Conservation (phyloP, 176 grass and related monocot species). For the Urochloa ruziziensis region DNA sequence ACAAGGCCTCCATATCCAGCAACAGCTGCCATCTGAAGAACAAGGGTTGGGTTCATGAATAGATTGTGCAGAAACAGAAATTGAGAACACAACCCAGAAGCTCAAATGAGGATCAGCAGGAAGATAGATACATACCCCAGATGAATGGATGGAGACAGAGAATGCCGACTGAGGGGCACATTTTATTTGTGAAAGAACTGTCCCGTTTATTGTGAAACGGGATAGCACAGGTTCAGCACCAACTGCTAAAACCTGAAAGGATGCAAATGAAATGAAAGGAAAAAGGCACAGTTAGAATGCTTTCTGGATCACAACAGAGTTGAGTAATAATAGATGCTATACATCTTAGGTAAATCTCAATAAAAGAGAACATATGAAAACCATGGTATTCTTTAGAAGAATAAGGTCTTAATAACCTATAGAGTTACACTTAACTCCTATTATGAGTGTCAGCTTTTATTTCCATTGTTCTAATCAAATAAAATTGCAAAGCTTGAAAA, state of each 20-base stretch:
- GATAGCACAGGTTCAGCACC: slow-evolving; percentile 77
- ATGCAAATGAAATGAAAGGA: not conserved
- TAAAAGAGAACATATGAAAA: not conserved
- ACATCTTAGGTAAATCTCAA: not conserved
- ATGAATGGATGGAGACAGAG: slow-evolving; percentile 76
- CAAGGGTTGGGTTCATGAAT: not conserved
- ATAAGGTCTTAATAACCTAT: not conserved
- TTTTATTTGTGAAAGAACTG: slow-evolving; percentile 84
- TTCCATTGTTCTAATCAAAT: not conserved
- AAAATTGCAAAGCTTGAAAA: slow-evolving; percentile 1
- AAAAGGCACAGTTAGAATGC: not conserved
- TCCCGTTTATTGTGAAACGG: slow-evolving; percentile 66
- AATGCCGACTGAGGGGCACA: slow-evolving; percentile 83
- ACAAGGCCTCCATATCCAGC: slow-evolving; percentile 77
- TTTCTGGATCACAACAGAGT: slow-evolving; percentile 7
- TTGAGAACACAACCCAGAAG: not conserved
- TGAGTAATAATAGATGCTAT: slow-evolving; percentile 10
- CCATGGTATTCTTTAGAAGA: not conserved
- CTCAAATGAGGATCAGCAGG: not conserved
- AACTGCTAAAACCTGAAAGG: slow-evolving; percentile 74
- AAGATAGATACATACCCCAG: slow-evolving; percentile 57
- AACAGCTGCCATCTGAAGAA: slow-evolving; percentile 61
- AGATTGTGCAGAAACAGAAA: not conserved
- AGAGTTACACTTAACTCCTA: slow-evolving; percentile 3
- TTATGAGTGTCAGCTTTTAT: not conserved